Evolutionary conservation across 805 yeast genomes (phyloP), one percentile per base, ranked within the genome.

Genomic region (Saccharomycopsis fermentans): DNA sequence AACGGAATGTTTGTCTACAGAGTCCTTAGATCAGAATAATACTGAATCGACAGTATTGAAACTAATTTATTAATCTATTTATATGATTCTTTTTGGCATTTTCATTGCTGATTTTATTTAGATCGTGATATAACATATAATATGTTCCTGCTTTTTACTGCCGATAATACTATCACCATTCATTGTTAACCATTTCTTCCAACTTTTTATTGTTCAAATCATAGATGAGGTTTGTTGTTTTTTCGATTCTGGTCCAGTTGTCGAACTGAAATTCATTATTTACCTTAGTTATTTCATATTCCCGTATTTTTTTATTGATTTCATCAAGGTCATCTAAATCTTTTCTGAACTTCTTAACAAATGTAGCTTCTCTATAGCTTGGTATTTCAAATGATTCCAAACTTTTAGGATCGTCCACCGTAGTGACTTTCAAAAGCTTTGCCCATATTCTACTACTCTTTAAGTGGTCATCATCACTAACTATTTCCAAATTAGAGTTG

Each of bases 361-460:
- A 59, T 17, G 47, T 55, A n/a, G 14, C 36, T 12, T 54, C 54
- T n/a, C 53, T 55, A 48, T 53, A 47, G n/a, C 39, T 55, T 24
- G 47, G 47, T 24, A 24, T 48, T 12, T 35, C 43, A 6, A 27
- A 55, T 16, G 24, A 16, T 11, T 36, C 55, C n/a, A 11, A 17
- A 14, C 35, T 36, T 37, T 36, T 24, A 24, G 17, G 21, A 26
- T 37, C 35, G 2, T 27, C 35, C 2, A 6, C 26, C 4, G 37
- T 26, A 3, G 32, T 29, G 8, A 58, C 21, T 47, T 58, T 53
- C 36, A 56, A 54, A 11, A 61, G 32, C 32, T 61, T 61, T 3
- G 62, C 60, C 63, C 63, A 61, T 17, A 61, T 61, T 52, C 63
- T 37, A 4, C 60, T 40, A 29, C 63, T 61, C 17, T 59, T 59